Base-by-base conservation (phyloP, 768 basidiomycete genomes). In the Rhizopogon sp. region DNA sequence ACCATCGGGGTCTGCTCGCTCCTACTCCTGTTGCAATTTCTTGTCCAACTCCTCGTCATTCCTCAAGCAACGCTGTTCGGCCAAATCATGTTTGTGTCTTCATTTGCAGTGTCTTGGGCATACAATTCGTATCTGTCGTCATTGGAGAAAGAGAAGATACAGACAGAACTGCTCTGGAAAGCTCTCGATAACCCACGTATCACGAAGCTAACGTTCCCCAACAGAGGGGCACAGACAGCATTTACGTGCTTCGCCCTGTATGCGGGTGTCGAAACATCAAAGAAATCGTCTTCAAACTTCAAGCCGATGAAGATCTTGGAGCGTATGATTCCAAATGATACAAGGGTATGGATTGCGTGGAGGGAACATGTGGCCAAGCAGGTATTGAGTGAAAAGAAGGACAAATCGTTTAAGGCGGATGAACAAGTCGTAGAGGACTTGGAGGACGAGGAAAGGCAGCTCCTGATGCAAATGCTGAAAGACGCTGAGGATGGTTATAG, bases 61-160 rank as follows among this genome's bases (percentile, higher is more conserved):
- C 68, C 72, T 2, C 72, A 69, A 56, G 66, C 64, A 16, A 54
- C 52, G 1, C 59, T 70, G 11, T 68, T 72, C 13, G 69, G 72
- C 13, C 72, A 73, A 49, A 55, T 71, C 51, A 64, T 73, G 67
- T 72, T 73, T 46, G 52, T 73, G 25, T 52, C 57, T 13, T 65
- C 70, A 3, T 62, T 73, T 17, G 62, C 52, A 7, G 60, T 69
- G 1, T 72, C 72, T 4, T 73, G 72, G 72, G n/a, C 28, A 3
- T 71, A 73, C 56, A 72, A 66, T 14, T 63, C 58, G 17, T 56
- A 53, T 17, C 50, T 71, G 20, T 68, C 69, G 0, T 67, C 64
- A 22, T 54, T 75, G 67, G 71, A 74, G 22, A 60, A 57, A 6
- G 58, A 61, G 33, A 46, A 31, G 14, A 42, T 61, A 6, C 62